phyloP scores from a whole-genome alignment of 1,284 basidiomycete species.

The Phlebopus sp. region DNA sequence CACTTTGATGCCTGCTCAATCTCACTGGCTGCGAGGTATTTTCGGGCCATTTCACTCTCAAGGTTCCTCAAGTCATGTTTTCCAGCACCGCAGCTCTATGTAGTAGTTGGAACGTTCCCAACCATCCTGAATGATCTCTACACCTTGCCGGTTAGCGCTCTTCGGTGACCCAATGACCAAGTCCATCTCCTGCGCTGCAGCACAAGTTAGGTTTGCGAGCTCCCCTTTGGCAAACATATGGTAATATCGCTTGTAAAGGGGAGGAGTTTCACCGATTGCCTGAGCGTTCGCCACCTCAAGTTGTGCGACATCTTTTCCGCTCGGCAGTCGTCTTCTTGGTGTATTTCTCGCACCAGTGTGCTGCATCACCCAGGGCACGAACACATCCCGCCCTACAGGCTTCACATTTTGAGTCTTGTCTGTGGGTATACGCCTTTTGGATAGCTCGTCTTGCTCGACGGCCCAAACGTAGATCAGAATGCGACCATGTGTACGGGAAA shows the following conservation, averaged over 20 bases:
- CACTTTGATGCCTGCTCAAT: constrained; percentile 22
- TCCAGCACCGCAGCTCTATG: constrained; percentile 67
- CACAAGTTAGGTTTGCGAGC: constrained; percentile 55
- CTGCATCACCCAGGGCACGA: constrained; percentile 68
- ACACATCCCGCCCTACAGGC: constrained; percentile 54
- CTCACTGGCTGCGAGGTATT: constrained; percentile 9
- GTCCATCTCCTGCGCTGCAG: constrained; percentile 61
- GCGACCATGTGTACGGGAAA: constrained; percentile 66
- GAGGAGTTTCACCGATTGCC: constrained; percentile 7
- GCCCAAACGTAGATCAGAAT: constrained; percentile 99
- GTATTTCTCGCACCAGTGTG: constrained; percentile 19
- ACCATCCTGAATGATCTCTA: constrained; percentile 69
- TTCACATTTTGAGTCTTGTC: constrained; percentile 2
- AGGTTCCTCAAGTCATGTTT: constrained; percentile 21
- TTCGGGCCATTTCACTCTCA: neutral
- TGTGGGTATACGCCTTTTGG: constrained; percentile 65
- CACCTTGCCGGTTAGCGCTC: constrained; percentile 35
- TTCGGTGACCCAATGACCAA: constrained; percentile 45
- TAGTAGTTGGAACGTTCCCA: constrained; percentile 89
- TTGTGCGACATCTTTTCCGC: neutral
- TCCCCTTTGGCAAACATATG: constrained; percentile 89
- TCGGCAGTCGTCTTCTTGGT: constrained; percentile 12
- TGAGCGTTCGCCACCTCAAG: neutral
- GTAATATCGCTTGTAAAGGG: constrained; percentile 83
- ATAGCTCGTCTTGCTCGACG: constrained; percentile 84